Conservation (phyloP, 176 grass and related monocot genomes). For the Bothriochloa decipiens region DNA sequence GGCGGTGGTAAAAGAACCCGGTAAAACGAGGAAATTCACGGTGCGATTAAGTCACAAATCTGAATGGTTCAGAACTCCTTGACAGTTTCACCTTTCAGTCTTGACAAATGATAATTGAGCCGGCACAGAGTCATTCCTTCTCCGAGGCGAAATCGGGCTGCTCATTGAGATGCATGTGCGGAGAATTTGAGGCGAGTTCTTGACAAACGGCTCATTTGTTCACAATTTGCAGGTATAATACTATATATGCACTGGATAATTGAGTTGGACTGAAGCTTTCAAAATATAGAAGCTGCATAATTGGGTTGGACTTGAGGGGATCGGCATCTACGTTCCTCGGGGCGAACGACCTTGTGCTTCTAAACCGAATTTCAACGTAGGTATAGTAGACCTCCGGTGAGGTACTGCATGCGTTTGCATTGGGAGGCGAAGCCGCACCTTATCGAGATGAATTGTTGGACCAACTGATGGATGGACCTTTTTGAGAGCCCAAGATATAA, state of each 20-base stretch:
- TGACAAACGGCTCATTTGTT: constrained; percentile 18
- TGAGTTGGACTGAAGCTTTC: constrained; percentile 26
- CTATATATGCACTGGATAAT: not conserved
- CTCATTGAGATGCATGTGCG: not conserved
- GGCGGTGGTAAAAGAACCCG: not conserved
- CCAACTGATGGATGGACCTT: constrained; percentile 24
- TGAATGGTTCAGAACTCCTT: not conserved
- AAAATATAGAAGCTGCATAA: not conserved
- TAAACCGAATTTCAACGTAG: constrained; percentile 34
- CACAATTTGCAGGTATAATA: not conserved
- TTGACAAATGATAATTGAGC: not conserved
- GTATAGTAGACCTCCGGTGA: constrained; percentile 35
- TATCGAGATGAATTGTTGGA: constrained; percentile 37
- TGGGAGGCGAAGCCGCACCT: constrained; percentile 38
- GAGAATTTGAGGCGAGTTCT: constrained; percentile 20
- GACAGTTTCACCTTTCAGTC: not conserved
- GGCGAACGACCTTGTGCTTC: constrained; percentile 40
- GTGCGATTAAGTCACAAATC: not conserved
- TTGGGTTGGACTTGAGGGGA: constrained; percentile 28
- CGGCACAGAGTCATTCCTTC: not conserved
- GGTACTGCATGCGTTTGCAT: constrained; percentile 31
- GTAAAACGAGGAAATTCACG: not conserved
- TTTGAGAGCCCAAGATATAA: constrained; percentile 10
- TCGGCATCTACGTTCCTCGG: constrained; percentile 25
- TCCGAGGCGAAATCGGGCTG: not conserved